These are phyloP conservation scores for Physaria fendleri DNA, from an alignment of 345 rosid genomes.

Conservation along the genomic window DNA sequence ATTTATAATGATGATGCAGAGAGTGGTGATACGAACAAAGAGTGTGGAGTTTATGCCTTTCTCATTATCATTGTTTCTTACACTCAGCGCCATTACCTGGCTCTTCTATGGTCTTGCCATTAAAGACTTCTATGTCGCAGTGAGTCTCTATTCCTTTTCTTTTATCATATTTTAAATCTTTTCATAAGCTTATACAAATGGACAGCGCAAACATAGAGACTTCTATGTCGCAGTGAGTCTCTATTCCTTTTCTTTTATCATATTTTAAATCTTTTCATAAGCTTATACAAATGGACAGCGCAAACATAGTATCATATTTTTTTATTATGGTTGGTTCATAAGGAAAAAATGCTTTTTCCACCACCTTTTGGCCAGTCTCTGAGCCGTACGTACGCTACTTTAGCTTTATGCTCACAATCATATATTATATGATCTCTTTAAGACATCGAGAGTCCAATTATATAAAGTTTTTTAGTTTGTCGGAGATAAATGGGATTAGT, in stretches of 20 bases:
- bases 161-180: background rate
- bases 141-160: constrained; percentile 19
- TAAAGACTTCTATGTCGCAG: constrained; percentile 42
- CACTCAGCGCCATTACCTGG: constrained; percentile 59
- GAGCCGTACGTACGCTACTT: constrained; percentile 28
- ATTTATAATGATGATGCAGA: constrained; percentile 14
- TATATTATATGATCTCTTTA: constrained; percentile 22
- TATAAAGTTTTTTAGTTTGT: background rate
- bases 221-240: too few relatives aligned
- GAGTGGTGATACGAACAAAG: constrained; percentile 41
- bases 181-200: background rate
- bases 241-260: background rate
- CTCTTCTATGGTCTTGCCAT: constrained; percentile 48
- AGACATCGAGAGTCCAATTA: background rate
- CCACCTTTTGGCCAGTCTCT: constrained; percentile 15
- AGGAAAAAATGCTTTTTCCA: constrained; percentile 11
- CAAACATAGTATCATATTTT: constrained; percentile 16
- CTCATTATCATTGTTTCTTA: constrained; percentile 48
- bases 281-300: constrained; percentile 12
- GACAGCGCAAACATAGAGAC: constrained; percentile 19
- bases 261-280: background rate
- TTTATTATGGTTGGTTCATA: constrained; percentile 14
- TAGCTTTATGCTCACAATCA: constrained; percentile 16
- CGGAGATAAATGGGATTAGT: constrained; percentile 7
- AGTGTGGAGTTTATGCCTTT: constrained; percentile 73